Evolutionary conservation across 2,329 filamentous ascomycete genomes (phyloP).

Genomic region (Alternaria dauci): DNA sequence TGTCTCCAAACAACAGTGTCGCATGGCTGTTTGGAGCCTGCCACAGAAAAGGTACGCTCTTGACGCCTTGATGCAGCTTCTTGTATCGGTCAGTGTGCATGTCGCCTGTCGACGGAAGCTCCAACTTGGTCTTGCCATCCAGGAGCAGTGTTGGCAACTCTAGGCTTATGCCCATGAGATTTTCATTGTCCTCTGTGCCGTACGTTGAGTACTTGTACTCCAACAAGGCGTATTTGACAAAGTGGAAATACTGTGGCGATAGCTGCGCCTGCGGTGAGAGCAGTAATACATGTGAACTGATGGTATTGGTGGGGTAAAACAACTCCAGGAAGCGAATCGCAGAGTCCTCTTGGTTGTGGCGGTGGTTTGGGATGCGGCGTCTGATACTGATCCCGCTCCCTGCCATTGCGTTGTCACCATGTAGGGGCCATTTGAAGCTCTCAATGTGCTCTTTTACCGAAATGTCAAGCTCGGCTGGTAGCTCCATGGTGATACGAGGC

Average conservation of each 20-base stretch:
- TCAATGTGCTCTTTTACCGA: slow-evolving; percentile 70
- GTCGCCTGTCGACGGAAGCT: slow-evolving; percentile 52
- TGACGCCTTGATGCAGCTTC: slow-evolving; percentile 34
- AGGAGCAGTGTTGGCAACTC: slow-evolving; percentile 73
- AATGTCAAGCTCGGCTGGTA: slow-evolving; percentile 75
- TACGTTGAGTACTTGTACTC: slow-evolving; percentile 76
- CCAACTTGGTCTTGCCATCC: slow-evolving; percentile 67
- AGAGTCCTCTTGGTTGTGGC: slow-evolving; percentile 72
- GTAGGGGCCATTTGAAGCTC: slow-evolving; percentile 71
- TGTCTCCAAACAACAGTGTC: slow-evolving; percentile 81
- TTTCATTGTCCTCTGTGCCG: slow-evolving; percentile 56
- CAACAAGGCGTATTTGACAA: slow-evolving; percentile 79
- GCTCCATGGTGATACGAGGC: slow-evolving; percentile 83
- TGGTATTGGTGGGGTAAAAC: slow-evolving; percentile 77
- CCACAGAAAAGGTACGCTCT: slow-evolving; percentile 75
- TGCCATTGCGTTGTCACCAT: slow-evolving; percentile 48
- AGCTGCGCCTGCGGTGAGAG: slow-evolving; percentile 84
- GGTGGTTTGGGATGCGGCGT: slow-evolving; percentile 72
- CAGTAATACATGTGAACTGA: slow-evolving; percentile 78
- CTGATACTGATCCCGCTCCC: slow-evolving; percentile 69
- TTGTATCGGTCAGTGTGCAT: slow-evolving; percentile 49
- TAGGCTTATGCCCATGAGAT: slow-evolving; percentile 80
- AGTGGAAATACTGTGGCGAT: slow-evolving; percentile 83
- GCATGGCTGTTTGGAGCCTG: slow-evolving; percentile 85
- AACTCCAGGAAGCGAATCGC: slow-evolving; percentile 82